phyloP scores from a whole-genome alignment of 192 early-diverging fungal species.

The Oehlia diaphana region DNA sequence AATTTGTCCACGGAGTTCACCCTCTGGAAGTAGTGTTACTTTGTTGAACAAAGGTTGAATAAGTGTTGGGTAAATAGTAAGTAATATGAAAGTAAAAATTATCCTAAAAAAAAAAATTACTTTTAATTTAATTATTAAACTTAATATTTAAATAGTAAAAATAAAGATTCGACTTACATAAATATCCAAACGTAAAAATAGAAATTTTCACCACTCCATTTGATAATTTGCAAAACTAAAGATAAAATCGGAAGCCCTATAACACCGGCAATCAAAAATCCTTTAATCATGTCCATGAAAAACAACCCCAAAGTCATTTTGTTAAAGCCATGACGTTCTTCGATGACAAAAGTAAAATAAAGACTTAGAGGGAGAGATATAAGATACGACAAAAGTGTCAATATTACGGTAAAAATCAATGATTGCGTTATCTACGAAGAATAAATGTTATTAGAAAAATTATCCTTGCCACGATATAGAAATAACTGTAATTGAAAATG shows the following conservation, averaged over 20 bases:
- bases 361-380: conserved; percentile 77
- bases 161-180: conserved; percentile 55
- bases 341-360: conserved; percentile 94
- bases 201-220: conserved; percentile 79
- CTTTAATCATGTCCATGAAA: conserved; percentile 78
- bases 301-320: conserved; percentile 84
- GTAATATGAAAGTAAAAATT: conserved; percentile 67
- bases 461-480: not conserved
- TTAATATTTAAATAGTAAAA: not conserved
- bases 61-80: conserved; percentile 87
- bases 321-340: conserved; percentile 94
- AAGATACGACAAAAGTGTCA: conserved; percentile 58
- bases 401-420: conserved; percentile 68
- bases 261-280: conserved; percentile 59
- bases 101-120: conserved; percentile 42
- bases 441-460: not conserved
- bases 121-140: not conserved
- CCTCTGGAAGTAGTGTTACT: conserved; percentile 81
- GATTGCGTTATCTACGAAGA: conserved; percentile 75
- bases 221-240: conserved; percentile 80
- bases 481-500: not conserved
- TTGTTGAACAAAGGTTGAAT: conserved; percentile 99
- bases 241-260: conserved; percentile 81
- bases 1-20: conserved; percentile 77
- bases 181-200: conserved; percentile 92